phyloP scores from a whole-genome alignment of 2,329 filamentous ascomycete genomes.

The Lachnum nothofagi region DNA sequence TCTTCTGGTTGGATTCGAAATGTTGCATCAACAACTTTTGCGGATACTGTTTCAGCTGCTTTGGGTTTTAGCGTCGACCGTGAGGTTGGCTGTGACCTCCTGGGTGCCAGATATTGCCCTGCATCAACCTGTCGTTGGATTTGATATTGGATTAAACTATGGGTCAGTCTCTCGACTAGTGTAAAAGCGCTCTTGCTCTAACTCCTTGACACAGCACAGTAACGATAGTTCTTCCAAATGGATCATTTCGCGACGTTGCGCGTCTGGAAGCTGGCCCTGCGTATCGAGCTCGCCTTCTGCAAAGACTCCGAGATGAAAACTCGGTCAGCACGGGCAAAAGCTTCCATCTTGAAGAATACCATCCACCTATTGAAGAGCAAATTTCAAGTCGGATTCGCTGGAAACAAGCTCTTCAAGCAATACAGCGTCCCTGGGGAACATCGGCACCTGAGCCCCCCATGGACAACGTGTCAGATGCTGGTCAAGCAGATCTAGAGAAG shows the following conservation, averaged over 20 bases:
- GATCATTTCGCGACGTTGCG: slow-evolving; percentile 2
- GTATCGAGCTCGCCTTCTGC: slow-evolving; percentile 1
- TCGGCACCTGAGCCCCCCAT: neutral
- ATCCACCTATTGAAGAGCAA: neutral
- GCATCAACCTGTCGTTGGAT: neutral
- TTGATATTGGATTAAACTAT: slow-evolving; percentile 6
- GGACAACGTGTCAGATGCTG: neutral
- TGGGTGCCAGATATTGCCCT: neutral
- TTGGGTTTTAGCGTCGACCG: neutral
- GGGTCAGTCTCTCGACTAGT: slow-evolving; percentile 2
- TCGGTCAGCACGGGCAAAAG: too few species aligned
- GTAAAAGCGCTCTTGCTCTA: neutral
- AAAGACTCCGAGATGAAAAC: too few species aligned
- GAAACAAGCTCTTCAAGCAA: neutral
- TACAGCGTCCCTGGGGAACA: neutral
- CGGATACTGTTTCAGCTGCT: too few species aligned
- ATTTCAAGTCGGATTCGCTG: neutral
- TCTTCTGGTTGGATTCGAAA: too few species aligned
- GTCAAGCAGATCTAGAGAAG: neutral
- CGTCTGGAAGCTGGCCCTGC: slow-evolving; percentile 1
- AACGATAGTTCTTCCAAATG: slow-evolving; percentile 2
- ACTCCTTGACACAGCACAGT: neutral
- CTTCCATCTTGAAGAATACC: neutral
- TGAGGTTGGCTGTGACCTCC: neutral
- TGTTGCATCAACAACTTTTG: too few species aligned